Base-by-base conservation (phyloP, 306 rosid species). In the Lablab purpureus region DNA sequence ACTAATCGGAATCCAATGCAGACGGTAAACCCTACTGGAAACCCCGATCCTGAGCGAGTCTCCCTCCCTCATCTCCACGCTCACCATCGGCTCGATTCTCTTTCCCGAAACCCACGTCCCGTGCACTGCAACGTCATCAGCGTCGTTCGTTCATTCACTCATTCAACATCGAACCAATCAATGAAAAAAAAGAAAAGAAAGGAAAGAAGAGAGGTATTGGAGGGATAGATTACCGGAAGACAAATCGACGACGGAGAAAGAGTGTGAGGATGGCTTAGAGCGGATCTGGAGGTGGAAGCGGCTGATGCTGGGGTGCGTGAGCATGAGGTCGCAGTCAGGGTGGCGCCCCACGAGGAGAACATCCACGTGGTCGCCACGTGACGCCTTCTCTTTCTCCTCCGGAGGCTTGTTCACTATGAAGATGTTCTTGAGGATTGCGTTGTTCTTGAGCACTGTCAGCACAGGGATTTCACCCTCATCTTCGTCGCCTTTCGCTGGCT, bases 241-340 rank as follows among this genome's bases (percentile, higher is more conserved):
- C 51, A 89, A 86, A 68, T 92, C 97, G 52, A 82, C 18, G 32
- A 92, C 84, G 50, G 49, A 89, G 49, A 92, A 85, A 78, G 73
- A 62, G 14, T 73, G 87, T 0, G 80, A 77, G 13, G 88, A 84
- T 10, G 92, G 88, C 2, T 73, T 69, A 19, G 96, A 89, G 23
- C 84, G 74, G 71, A 92, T 84, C 74, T 87, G 87, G 71, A 92
- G 91, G 84, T 92, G 97, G 85, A 86, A 92, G 81, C 97, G 76
- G 84, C 97, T 92, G 84, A 92, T 84, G 86, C 96, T 90, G 69
- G 97, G 97, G 41, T 92, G 96, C 5, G 96, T 92, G 17, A 92
- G 79, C 84, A 83, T 85, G 81, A 90, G 76, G 78, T 89, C 80
- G 84, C 96, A 92, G 45, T 90, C 91, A 1, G 96, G 97, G 82